Evolutionary conservation across 2,329 filamentous ascomycete species (phyloP).

Genomic region (Gaeumannomyces tritici): DNA sequence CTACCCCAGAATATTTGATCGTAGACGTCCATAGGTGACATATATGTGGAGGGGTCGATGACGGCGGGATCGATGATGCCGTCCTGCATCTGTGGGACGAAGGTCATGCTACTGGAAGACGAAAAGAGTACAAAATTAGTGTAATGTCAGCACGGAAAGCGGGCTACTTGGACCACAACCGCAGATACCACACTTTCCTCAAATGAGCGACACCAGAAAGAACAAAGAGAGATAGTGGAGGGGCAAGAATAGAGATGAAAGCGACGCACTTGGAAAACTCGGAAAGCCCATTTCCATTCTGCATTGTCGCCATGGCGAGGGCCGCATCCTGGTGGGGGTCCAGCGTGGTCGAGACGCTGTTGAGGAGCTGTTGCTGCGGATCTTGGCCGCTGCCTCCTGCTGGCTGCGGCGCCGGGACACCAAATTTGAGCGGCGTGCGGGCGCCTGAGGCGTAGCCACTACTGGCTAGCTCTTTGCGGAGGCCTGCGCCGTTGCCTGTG

Average conservation of each 20-base stretch:
- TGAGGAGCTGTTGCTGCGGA: slow-evolving; percentile 9
- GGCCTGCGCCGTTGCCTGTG: slow-evolving; percentile 25
- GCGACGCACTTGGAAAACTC: not conserved
- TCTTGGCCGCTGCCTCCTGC: slow-evolving; percentile 3
- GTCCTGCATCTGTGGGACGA: slow-evolving; percentile 25
- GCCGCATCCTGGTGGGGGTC: slow-evolving; percentile 53
- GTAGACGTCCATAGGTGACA: slow-evolving; percentile 59
- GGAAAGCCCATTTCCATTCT: slow-evolving; percentile 35
- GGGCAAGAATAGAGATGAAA: not conserved
- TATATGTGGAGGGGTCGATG: slow-evolving; percentile 46
- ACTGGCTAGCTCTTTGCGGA: slow-evolving; percentile 34
- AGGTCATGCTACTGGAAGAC: slow-evolving; percentile 20
- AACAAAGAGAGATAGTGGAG: not conserved
- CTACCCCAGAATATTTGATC: slow-evolving; percentile 60
- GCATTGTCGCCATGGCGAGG: slow-evolving; percentile 55
- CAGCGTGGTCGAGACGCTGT: slow-evolving; percentile 18
- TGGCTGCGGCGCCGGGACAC: slow-evolving; percentile 9
- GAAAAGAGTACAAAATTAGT: not conserved
- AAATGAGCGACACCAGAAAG: not conserved
- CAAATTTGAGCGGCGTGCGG: slow-evolving; percentile 28
- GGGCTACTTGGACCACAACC: not conserved
- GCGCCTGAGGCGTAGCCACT: slow-evolving; percentile 34
- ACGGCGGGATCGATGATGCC: slow-evolving; percentile 4
- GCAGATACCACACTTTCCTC: not conserved
- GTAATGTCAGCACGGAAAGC: not conserved